phyloP scores from a whole-genome alignment of 352 stramenopile species.

The Globisporangium cystogenes region DNA sequence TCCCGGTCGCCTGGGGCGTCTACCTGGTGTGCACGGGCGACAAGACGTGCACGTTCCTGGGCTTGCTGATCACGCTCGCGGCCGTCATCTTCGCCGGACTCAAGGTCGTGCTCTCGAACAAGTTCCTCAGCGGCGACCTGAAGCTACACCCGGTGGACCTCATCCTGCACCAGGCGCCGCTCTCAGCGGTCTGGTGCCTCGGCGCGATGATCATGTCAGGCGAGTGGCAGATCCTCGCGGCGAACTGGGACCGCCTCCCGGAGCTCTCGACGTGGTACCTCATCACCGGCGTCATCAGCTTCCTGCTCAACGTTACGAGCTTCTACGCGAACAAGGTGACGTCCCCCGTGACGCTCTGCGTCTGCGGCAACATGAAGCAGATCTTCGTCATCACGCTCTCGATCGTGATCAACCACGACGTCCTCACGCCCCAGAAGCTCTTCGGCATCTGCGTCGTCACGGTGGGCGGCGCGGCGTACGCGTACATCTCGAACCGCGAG shows the following conservation, averaged over 20 bases:
- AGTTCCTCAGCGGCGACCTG: conserved; percentile 91
- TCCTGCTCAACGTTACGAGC: conserved; percentile 92
- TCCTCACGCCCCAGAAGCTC: conserved; percentile 61
- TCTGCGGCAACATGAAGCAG: conserved; percentile 95
- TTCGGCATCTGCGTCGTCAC: conserved; percentile 68
- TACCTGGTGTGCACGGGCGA: conserved; percentile 84
- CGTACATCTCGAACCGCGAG: conserved; percentile 73
- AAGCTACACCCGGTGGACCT: conserved; percentile 93
- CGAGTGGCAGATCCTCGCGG: conserved; percentile 57
- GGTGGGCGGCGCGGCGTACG: conserved; percentile 57
- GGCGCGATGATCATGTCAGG: conserved; percentile 74
- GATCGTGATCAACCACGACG: conserved; percentile 71
- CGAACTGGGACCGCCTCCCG: conserved; percentile 61
- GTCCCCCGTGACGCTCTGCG: conserved; percentile 91
- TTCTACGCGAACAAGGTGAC: conserved; percentile 95
- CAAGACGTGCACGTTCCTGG: conserved; percentile 85
- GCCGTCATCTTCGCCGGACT: conserved; percentile 90
- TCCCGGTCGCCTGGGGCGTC: conserved; percentile 80
- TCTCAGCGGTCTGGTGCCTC: conserved; percentile 89
- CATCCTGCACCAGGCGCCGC: conserved; percentile 89
- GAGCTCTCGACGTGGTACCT: conserved; percentile 64
- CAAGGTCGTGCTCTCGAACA: conserved; percentile 91
- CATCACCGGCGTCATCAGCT: conserved; percentile 87
- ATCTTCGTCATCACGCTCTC: conserved; percentile 82
- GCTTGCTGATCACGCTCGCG: conserved; percentile 84